Base-by-base conservation (phyloP, 805 yeast genomes). In the Metschnikowia colocasiae region DNA sequence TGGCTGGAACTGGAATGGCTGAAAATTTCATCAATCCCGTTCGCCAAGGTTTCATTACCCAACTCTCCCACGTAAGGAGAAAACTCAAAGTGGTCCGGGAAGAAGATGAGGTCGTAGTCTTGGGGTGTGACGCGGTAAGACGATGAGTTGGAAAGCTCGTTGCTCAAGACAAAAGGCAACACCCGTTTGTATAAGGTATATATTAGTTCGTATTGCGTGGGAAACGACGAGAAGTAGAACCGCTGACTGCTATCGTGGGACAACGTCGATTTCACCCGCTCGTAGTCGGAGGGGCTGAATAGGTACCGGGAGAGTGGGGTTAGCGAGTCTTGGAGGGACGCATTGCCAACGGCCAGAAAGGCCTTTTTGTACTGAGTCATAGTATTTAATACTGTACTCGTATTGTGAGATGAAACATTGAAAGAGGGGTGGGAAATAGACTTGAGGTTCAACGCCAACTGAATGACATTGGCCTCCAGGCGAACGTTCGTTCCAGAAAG, bases 391-490 rank as follows among this genome's bases (percentile, higher is more conserved):
- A 20, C 3, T 4, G 35, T 20, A 10, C n/a, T n/a, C n/a, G n/a
- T 12, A 9, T 31, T 30, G 22, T 31, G 4, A 16, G 33, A 38
- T 2, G 33, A 19, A 15, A 37, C 22, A 23, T 30, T 40, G 16
- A 15, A 25, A 3, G 16, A 15, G 12, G 9, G 4, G 9, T 6
- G 16, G 7, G 43, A 15, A 88, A 65, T 58, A 31, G 62, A 48
- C 25, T 60, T 58, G 40, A 66, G 55, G 37, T 58, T 60, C 42
- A 67, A 47, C 23, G 71, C 53, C 8, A 73, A 10, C 46, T 63
- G 67, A n/a, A 71, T 36, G 20, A 61, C 51, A 45, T 63, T 64
- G n/a, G 65, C 73, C 34, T 65, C 56, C 54, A 64, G 43, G 46
- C 64, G 65, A 31, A 69, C 61, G 47, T 70, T 71, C 4, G 74